These are phyloP conservation scores for Carnegiea gigantea DNA, from an alignment of 179 eudicot genomes.

Conservation along the genomic window DNA sequence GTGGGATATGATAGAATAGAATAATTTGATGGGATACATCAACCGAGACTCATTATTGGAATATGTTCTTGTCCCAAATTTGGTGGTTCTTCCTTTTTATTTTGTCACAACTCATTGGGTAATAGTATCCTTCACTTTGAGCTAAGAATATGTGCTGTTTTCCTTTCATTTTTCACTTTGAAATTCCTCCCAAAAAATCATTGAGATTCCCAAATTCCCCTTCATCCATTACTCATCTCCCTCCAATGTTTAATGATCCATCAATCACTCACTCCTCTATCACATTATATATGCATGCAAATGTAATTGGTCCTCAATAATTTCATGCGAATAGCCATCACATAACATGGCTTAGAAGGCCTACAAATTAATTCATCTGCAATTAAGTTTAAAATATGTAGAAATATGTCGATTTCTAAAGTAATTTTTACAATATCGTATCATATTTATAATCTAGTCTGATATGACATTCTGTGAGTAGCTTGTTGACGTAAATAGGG, in stretches of 20 bases:
- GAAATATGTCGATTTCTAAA: too few species aligned
- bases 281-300: constrained; percentile 16
- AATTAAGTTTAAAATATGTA: too few species aligned
- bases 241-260: neutral
- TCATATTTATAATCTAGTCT: too few species aligned
- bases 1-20: neutral
- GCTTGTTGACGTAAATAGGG: too few species aligned
- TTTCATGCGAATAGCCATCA: neutral
- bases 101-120: constrained; percentile 12
- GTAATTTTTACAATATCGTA: too few species aligned
- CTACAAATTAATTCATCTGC: too few species aligned
- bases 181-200: neutral
- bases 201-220: constrained; percentile 12
- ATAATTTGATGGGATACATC: neutral
- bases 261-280: neutral
- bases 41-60: constrained; percentile 17
- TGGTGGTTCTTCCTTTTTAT: constrained; percentile 13
- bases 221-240: constrained; percentile 13
- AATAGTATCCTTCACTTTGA: neutral
- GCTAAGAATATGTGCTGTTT: constrained; percentile 14
- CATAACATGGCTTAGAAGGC: too few species aligned
- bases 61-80: constrained; percentile 31
- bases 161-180: constrained; percentile 17
- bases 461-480: too few species aligned
- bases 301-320: neutral